A percentile compares a stretch with the other conserved stretches of the same genome.
Evolutionary conservation across 441 rosid genomes (phyloP).

Genomic region (Adansonia gregorii): DNA sequence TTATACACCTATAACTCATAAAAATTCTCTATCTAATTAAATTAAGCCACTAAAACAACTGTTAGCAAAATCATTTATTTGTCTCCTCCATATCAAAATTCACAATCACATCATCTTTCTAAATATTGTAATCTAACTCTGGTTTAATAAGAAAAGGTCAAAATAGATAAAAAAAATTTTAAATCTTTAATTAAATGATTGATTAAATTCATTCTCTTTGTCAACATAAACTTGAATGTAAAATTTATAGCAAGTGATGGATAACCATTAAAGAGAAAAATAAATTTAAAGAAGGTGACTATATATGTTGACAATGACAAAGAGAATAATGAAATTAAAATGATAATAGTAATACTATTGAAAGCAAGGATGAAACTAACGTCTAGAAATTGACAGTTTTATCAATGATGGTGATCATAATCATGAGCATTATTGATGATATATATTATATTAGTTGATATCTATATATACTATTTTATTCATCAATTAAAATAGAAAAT

Average conservation of each 20-base stretch:
- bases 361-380: conserved; percentile 16
- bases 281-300: conserved; percentile 20
- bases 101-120: background rate
- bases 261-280: background rate
- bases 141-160: background rate
- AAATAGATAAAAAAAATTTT: background rate
- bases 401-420: conserved; percentile 17
- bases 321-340: conserved; percentile 2
- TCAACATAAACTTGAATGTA: background rate
- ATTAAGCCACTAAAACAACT: background rate
- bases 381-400: background rate
- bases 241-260: background rate
- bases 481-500: too few species aligned
- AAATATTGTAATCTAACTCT: background rate
- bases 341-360: conserved; percentile 15
- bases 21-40: too few species aligned
- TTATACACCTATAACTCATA: too few species aligned
- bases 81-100: background rate
- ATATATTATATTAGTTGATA: too few species aligned
- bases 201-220: too few species aligned
- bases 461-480: too few species aligned
- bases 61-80: background rate
- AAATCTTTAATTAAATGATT: background rate
- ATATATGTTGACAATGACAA: conserved; percentile 23
- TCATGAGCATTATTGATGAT: too few species aligned